These are phyloP conservation scores for Chalaropsis ovoidea DNA, from an alignment of 2,329 filamentous ascomycete species.

Conservation along the genomic window DNA sequence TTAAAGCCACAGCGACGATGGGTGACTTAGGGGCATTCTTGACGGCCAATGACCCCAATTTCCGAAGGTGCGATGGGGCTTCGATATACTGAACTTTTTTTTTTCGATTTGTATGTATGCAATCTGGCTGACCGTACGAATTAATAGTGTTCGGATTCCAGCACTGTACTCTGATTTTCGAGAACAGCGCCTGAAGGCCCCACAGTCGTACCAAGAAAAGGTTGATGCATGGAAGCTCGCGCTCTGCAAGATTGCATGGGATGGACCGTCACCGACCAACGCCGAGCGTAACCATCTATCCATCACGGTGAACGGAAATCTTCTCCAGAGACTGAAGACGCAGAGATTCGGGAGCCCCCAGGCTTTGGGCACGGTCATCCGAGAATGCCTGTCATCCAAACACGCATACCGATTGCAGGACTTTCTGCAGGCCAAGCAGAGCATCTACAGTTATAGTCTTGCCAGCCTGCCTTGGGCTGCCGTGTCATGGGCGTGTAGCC, in stretches of 20 bases:
- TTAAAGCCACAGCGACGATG: constrained; percentile 37
- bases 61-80: constrained; percentile 41
- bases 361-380: constrained; percentile 66
- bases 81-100: not conserved
- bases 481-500: constrained; percentile 63
- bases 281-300: constrained; percentile 41
- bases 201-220: constrained; percentile 76
- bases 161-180: constrained; percentile 85
- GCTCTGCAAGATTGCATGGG: constrained; percentile 56
- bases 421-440: constrained; percentile 56
- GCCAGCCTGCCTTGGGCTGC: constrained; percentile 59
- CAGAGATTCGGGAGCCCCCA: constrained; percentile 72
- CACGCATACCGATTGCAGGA: constrained; percentile 61
- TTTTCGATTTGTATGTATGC: not conserved
- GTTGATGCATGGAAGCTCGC: constrained; percentile 67
- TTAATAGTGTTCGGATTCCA: constrained; percentile 59
- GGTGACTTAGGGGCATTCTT: constrained; percentile 60
- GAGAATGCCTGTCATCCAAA: constrained; percentile 58
- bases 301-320: constrained; percentile 48
- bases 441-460: constrained; percentile 61
- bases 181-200: constrained; percentile 62
- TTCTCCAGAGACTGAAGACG: constrained; percentile 62
- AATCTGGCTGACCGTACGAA: not conserved
- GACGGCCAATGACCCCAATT: constrained; percentile 49
- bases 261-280: constrained; percentile 43